These are phyloP conservation scores for Mucor plumbeus DNA, from an alignment of 371 early-diverging fungal genomes.

Conservation along the genomic window DNA sequence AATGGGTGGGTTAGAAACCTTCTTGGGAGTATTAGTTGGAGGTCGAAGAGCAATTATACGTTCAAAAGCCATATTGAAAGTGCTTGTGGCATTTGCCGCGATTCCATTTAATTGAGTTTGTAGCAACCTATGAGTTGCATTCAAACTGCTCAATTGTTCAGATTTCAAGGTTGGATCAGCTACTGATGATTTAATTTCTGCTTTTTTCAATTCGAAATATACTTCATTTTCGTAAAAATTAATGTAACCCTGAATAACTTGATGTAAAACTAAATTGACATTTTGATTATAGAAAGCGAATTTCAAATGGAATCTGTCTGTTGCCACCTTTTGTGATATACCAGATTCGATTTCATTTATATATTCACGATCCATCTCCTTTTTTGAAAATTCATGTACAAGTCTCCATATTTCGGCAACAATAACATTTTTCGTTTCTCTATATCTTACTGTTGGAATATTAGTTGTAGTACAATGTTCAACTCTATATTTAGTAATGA, in stretches of 20 bases:
- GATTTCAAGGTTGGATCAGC: not conserved
- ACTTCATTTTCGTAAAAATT: slow-evolving; percentile 2
- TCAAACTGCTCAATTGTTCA: not conserved
- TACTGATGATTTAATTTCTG: not conserved
- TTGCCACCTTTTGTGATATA: not conserved
- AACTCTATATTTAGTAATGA: not conserved
- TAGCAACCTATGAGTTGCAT: not conserved
- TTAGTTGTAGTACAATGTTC: not conserved
- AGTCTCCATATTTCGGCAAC: not conserved
- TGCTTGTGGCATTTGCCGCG: not conserved
- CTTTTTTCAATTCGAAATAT: not conserved
- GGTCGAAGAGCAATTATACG: not conserved
- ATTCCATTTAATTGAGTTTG: not conserved
- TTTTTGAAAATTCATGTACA: not conserved
- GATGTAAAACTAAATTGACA: not conserved
- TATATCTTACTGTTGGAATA: not conserved
- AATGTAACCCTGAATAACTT: not conserved
- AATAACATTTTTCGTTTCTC: not conserved
- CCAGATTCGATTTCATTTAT: not conserved
- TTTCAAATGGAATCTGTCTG: not conserved
- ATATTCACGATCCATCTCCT: not conserved
- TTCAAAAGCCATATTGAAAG: not conserved
- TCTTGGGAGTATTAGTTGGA: not conserved
- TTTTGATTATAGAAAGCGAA: not conserved
- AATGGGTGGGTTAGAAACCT: not conserved